phyloP scores from a whole-genome alignment of 179 eudicot species.

The Spinacia oleracea region DNA sequence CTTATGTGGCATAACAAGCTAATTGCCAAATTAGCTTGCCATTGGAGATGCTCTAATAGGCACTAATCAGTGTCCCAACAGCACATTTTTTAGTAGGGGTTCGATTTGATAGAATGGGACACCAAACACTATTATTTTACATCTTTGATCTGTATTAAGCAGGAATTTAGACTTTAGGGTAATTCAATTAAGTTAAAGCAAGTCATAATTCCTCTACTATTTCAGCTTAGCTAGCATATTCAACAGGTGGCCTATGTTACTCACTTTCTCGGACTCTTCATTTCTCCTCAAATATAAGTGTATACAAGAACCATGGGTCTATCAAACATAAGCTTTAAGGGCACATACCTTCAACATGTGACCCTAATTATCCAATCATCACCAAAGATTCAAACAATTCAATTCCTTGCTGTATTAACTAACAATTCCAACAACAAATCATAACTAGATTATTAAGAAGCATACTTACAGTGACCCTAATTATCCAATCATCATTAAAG shows the following conservation, averaged over 20 bases:
- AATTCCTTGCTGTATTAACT: background rate
- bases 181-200: background rate
- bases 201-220: background rate
- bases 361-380: background rate
- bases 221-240: background rate
- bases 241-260: background rate
- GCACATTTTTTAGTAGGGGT: background rate
- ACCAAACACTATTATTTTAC: background rate
- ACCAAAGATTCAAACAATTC: background rate
- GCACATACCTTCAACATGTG: too few species aligned
- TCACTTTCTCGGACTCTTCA: too few species aligned
- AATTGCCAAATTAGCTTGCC: too few species aligned
- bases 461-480: constrained; percentile 68
- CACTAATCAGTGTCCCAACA: background rate
- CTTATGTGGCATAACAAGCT: too few species aligned
- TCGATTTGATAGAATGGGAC: background rate
- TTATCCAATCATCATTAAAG: background rate
- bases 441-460: background rate
- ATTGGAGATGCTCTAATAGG: too few species aligned
- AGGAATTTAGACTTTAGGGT: background rate
- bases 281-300: too few species aligned
- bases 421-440: background rate
- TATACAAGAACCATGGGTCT: too few species aligned
- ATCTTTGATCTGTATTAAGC: background rate
- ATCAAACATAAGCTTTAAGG: too few species aligned